Base-by-base conservation (phyloP, 768 basidiomycete species). In the Hericium coralloides region DNA sequence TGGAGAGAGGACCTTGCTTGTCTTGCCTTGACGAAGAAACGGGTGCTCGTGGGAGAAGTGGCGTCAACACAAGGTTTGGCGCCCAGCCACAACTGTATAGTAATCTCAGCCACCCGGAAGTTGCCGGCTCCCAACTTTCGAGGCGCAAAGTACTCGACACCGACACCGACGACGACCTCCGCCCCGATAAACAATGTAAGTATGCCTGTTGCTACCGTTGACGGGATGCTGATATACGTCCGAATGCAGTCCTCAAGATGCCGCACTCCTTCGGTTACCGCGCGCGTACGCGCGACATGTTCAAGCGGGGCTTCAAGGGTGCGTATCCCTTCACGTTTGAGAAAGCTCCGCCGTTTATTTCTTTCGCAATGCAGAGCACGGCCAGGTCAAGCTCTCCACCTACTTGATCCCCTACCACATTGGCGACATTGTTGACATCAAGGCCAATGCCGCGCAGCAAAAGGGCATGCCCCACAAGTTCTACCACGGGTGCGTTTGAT, bases 391-490 rank as follows among this genome's bases (percentile, higher is more conserved):
- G 72, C 60, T 98, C 69, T 94, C 95, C 62, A 98, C 94, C 20
- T 98, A 85, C 84, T 78, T 98, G 68, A 82, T 87, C 74, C 84
- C 85, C 78, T 99, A 89, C 84, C 84, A 84, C 64, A 84, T 98
- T 64, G 97, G 97, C 61, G 97, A 99, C 72, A 97, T 98, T 66
- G 97, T 99, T 66, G 97, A 99, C 78, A 98, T 99, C 83, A 98
- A 97, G 80, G 95, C 95, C 65, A 98, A 99, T 70, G 84, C 95
- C 59, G 92, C 97, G 47, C 91, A 97, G 76, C 97, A 99, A 85
- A 95, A 95, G 88, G 97, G 97, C 74, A 97, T 98, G 93, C 95
- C 95, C 73, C 95, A 98, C 82, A 98, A 98, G 77, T 95, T 82
- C 83, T 94, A 94, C 80, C 92, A 94, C 66, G 92, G 91, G 93